Conservation (phyloP, 306 rosid species). For the Carpinus viminea region DNA sequence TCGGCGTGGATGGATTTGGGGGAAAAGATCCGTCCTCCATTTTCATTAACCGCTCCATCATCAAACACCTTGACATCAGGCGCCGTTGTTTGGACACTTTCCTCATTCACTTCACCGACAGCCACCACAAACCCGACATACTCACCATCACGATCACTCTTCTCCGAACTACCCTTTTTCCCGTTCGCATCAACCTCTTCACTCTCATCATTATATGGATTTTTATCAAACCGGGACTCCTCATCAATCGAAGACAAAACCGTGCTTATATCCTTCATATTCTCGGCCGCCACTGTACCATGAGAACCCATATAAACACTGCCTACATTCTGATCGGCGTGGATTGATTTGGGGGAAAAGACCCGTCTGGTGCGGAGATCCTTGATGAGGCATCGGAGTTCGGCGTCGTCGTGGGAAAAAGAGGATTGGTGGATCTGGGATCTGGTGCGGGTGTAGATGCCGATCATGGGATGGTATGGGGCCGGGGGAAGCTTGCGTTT, state of each 20-base stretch:
- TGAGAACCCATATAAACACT: background rate
- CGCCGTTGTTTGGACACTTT: constrained; percentile 31
- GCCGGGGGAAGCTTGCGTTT: constrained; percentile 31
- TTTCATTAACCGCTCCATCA: constrained; percentile 5
- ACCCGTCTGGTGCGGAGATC: constrained; percentile 75
- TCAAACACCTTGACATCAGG: constrained; percentile 34
- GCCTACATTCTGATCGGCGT: background rate
- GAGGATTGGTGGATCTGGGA: constrained; percentile 9
- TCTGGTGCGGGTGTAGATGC: constrained; percentile 31
- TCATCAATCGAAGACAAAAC: background rate
- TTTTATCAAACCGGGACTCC: constrained; percentile 19
- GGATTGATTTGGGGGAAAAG: constrained; percentile 44
- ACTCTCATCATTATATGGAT: background rate
- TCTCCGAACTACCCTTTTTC: constrained; percentile 4
- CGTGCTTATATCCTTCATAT: background rate
- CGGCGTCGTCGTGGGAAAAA: background rate
- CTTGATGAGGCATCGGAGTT: constrained; percentile 31
- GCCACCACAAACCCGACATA: background rate
- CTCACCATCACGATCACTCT: background rate
- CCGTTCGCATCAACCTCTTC: background rate
- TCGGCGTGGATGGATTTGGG: constrained; percentile 24
- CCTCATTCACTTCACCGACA: constrained; percentile 12
- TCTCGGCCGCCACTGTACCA: background rate
- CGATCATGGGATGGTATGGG: background rate
- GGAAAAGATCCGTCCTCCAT: constrained; percentile 51